Conservation (phyloP, 805 yeast species). For the Suhomyces sp. region DNA sequence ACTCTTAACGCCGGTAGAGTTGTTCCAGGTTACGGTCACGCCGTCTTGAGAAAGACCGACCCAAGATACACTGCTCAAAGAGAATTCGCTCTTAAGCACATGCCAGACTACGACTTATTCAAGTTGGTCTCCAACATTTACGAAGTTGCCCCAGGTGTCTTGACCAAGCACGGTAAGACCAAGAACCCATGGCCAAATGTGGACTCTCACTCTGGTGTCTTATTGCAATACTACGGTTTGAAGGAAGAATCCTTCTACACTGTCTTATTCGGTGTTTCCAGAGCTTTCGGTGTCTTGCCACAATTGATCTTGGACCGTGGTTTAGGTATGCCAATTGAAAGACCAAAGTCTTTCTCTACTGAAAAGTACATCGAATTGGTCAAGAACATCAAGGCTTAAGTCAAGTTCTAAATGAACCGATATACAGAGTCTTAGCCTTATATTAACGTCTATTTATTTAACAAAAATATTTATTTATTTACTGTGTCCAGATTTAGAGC, state of each 20-base stretch:
- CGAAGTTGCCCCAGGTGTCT: slow-evolving; percentile 70
- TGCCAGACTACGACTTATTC: slow-evolving; percentile 62
- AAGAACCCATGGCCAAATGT: slow-evolving; percentile 86
- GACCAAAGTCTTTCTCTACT: slow-evolving; percentile 58
- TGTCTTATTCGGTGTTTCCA: slow-evolving; percentile 77
- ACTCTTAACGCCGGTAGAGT: slow-evolving; percentile 71
- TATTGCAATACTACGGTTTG: slow-evolving; percentile 77
- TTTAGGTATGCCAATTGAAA: slow-evolving; percentile 74
- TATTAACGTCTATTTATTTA: slow-evolving; percentile 12
- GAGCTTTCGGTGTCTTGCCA: slow-evolving; percentile 75
- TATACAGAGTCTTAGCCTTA: neutral
- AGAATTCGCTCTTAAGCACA: slow-evolving; percentile 60
- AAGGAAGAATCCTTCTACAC: slow-evolving; percentile 73
- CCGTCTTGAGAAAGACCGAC: slow-evolving; percentile 79
- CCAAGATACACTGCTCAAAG: slow-evolving; percentile 77
- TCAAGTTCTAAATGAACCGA: neutral
- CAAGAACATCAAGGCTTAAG: slow-evolving; percentile 33
- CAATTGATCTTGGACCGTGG: slow-evolving; percentile 79
- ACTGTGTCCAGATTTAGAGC: neutral
- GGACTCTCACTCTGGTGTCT: slow-evolving; percentile 74
- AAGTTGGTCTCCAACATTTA: slow-evolving; percentile 63
- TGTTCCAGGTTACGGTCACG: slow-evolving; percentile 88
- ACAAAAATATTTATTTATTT: slow-evolving; percentile 8
- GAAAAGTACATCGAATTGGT: slow-evolving; percentile 84
- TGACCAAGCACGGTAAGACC: slow-evolving; percentile 77